These are phyloP conservation scores for Bipolaris gigantea DNA, from an alignment of 2,329 filamentous ascomycete species.

Conservation along the genomic window DNA sequence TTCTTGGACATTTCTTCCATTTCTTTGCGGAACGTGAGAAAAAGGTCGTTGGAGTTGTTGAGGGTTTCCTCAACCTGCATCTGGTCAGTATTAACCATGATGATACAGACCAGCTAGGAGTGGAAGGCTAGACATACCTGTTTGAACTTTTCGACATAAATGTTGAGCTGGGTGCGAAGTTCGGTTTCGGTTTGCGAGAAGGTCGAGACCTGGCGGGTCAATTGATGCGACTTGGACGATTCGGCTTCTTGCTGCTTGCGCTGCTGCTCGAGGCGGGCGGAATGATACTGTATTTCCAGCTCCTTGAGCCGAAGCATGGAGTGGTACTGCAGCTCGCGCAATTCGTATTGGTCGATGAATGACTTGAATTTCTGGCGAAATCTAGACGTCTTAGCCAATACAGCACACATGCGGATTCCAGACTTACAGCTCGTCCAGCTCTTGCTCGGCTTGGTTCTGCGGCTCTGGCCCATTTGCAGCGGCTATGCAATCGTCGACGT, in stretches of 20 bases:
- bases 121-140: constrained; percentile 65
- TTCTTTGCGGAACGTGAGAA: constrained; percentile 94
- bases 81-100: constrained; percentile 53
- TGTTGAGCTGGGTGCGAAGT: constrained; percentile 90
- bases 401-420: neutral
- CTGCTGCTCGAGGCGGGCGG: constrained; percentile 85
- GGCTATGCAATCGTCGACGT: constrained; percentile 85
- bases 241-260: constrained; percentile 86
- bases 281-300: constrained; percentile 89
- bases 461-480: constrained; percentile 77
- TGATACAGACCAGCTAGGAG: constrained; percentile 32
- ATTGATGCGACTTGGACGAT: constrained; percentile 73
- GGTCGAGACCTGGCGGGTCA: constrained; percentile 89
- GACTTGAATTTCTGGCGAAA: constrained; percentile 84
- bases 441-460: constrained; percentile 79
- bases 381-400: constrained; percentile 37
- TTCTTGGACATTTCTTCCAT: constrained; percentile 99
- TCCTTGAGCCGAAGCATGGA: constrained; percentile 92
- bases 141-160: constrained; percentile 99
- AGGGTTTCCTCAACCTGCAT: constrained; percentile 94
- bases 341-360: constrained; percentile 93
- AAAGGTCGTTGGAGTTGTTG: constrained; percentile 97
- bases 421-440: constrained; percentile 83
- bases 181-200: constrained; percentile 97
- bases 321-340: constrained; percentile 92